A percentile compares a stretch with the other conserved stretches of the same genome.
Evolutionary conservation across 331 rosid species (phyloP).

Genomic region (Stylosanthes scabra): DNA sequence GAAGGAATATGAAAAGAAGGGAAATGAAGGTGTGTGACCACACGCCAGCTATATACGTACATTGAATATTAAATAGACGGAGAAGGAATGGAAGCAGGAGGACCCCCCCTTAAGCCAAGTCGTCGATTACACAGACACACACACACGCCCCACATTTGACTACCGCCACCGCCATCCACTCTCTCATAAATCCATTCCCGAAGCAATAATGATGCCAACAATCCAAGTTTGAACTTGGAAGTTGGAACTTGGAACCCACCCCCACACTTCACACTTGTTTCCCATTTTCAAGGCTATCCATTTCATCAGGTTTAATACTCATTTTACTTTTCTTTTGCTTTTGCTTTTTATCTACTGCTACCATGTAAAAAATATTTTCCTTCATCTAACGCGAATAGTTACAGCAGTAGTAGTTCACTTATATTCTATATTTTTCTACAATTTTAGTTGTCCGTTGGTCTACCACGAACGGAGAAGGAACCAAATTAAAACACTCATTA

Average conservation of each 20-base stretch:
- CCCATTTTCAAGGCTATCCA: not conserved
- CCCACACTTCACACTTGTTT: not conserved
- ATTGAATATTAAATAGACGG: not conserved
- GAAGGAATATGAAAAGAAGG: not conserved
- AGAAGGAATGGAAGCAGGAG: not conserved
- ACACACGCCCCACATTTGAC: slow-evolving; percentile 4
- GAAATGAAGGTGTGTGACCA: not conserved
- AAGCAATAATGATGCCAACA: not conserved
- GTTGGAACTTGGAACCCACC: not conserved
- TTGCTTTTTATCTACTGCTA: too few species aligned
- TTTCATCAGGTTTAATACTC: not conserved
- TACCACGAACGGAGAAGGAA: not conserved
- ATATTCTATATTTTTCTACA: slow-evolving; percentile 24
- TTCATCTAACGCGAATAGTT: not conserved
- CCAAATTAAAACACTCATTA: not conserved
- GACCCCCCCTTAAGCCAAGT: not conserved
- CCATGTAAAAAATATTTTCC: too few species aligned
- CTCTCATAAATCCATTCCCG: not conserved
- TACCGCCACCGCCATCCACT: not conserved
- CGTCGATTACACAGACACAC: not conserved
- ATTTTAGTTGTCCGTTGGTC: slow-evolving; percentile 3
- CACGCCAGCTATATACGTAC: not conserved
- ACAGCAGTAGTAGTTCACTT: not conserved
- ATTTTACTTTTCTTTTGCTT: too few species aligned
- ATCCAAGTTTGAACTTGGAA: not conserved